These are phyloP conservation scores for Fonsecaea monophora DNA, from an alignment of 2,329 filamentous ascomycete genomes.

Conservation along the genomic window DNA sequence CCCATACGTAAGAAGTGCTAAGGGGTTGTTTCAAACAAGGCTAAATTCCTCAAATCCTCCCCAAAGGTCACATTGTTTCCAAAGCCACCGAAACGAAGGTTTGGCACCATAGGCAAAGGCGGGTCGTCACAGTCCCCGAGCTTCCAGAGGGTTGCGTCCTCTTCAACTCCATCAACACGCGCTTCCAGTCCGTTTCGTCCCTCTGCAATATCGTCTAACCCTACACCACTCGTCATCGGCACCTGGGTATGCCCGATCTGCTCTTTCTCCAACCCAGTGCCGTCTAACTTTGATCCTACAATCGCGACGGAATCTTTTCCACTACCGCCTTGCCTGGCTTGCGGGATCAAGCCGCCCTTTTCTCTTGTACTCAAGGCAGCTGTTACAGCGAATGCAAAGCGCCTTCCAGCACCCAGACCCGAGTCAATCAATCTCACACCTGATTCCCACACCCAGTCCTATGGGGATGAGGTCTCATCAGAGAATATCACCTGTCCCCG, in stretches of 20 bases:
- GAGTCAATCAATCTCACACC: constrained; percentile 7
- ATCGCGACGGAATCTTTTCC: constrained; percentile 80
- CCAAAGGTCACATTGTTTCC: constrained; percentile 89
- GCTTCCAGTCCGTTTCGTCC: constrained; percentile 44
- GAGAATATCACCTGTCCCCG: constrained; percentile 68
- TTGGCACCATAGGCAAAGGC: constrained; percentile 60
- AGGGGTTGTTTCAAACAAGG: constrained; percentile 62
- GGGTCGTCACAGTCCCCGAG: constrained; percentile 44
- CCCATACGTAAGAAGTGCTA: constrained; percentile 13
- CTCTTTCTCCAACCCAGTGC: constrained; percentile 90
- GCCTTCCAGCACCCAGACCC: constrained; percentile 32
- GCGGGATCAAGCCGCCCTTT: constrained; percentile 89
- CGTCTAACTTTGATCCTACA: constrained; percentile 88
- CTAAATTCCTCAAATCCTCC: constrained; percentile 92
- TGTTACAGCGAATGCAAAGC: constrained; percentile 72
- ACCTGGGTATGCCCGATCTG: constrained; percentile 98
- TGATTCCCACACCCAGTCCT: neutral
- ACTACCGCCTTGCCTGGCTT: constrained; percentile 85
- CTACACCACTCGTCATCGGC: constrained; percentile 56
- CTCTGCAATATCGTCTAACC: constrained; percentile 46
- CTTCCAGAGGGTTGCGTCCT: constrained; percentile 34
- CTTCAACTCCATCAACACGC: constrained; percentile 45
- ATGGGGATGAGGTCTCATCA: constrained; percentile 22
- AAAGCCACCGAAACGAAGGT: constrained; percentile 74
- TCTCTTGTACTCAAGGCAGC: constrained; percentile 84